phyloP scores from a whole-genome alignment of 306 rosid genomes.

The Rosa chinensis region DNA sequence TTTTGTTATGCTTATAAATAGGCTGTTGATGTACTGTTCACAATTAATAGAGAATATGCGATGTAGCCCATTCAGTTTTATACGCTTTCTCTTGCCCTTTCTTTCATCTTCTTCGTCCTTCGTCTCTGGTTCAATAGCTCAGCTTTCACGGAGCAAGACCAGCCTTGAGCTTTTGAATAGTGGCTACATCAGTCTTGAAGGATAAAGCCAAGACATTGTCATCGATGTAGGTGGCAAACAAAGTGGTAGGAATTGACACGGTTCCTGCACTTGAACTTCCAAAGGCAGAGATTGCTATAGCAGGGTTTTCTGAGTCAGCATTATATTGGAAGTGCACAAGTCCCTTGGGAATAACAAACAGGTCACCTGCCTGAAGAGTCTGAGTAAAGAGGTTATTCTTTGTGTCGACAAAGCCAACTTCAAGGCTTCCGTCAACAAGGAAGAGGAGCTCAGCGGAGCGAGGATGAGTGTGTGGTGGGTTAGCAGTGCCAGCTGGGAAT shows the following conservation, averaged over 20 bases:
- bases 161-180: conserved; percentile 18
- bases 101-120: too few relatives aligned
- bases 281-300: conserved; percentile 12
- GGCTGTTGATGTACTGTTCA: too few relatives aligned
- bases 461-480: not conserved
- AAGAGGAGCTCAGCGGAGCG: not conserved
- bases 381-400: conserved; percentile 10
- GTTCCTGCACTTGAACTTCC: conserved; percentile 26
- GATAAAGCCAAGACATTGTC: conserved; percentile 13
- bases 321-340: conserved; percentile 18
- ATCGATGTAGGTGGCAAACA: not conserved
- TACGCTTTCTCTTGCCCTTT: too few relatives aligned
- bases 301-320: conserved; percentile 2
- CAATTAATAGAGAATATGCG: too few relatives aligned
- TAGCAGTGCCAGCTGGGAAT: not conserved
- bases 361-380: conserved; percentile 4
- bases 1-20: too few relatives aligned
- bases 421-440: not conserved
- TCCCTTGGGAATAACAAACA: conserved; percentile 22
- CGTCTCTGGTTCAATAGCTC: too few relatives aligned
- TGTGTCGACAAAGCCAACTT: conserved; percentile 20
- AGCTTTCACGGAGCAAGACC: not conserved
- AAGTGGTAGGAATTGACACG: conserved; percentile 8
- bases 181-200: conserved; percentile 18
- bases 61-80: too few relatives aligned